Percentiles rank a stretch among this genome's conserved stretches.
phyloP scores from a whole-genome alignment of 2,329 filamentous ascomycete genomes.

The Colletotrichum paranaense region DNA sequence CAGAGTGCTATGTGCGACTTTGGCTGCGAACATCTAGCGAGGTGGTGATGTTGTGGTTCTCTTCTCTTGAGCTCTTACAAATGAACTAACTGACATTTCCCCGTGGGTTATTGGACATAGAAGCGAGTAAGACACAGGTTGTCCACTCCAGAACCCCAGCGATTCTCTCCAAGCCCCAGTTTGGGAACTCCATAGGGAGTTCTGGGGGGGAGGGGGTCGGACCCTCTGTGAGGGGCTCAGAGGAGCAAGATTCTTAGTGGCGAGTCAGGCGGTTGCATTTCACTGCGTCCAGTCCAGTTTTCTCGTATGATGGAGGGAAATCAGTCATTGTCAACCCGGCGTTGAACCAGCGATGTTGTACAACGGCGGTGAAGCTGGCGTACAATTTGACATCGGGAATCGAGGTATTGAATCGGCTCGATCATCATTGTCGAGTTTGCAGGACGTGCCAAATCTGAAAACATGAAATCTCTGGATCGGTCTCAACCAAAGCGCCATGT shows the following conservation, averaged over 20 bases:
- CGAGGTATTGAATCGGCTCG: background rate
- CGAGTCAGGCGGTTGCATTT: conserved; percentile 16
- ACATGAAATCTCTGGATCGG: background rate
- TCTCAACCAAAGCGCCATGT: background rate
- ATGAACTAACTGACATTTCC: background rate
- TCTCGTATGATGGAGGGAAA: conserved; percentile 13
- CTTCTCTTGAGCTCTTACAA: background rate
- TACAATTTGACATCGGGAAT: too few species aligned
- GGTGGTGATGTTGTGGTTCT: background rate
- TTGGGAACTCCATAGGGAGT: background rate
- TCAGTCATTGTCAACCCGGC: background rate
- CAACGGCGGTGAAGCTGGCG: background rate
- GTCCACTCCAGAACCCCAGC: background rate
- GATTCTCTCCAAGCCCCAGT: background rate
- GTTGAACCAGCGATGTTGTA: background rate
- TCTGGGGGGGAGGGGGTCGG: background rate
- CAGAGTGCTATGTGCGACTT: background rate
- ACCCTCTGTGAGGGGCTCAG: background rate
- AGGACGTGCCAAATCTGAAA: fast-evolving
- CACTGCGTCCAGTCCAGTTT: background rate
- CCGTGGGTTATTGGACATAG: background rate
- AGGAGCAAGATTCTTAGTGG: background rate
- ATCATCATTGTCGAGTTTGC: background rate
- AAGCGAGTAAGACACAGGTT: background rate
- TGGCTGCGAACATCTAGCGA: background rate